Base-by-base conservation (phyloP, 2,329 filamentous ascomycete species). In the Graphium sp. region DNA sequence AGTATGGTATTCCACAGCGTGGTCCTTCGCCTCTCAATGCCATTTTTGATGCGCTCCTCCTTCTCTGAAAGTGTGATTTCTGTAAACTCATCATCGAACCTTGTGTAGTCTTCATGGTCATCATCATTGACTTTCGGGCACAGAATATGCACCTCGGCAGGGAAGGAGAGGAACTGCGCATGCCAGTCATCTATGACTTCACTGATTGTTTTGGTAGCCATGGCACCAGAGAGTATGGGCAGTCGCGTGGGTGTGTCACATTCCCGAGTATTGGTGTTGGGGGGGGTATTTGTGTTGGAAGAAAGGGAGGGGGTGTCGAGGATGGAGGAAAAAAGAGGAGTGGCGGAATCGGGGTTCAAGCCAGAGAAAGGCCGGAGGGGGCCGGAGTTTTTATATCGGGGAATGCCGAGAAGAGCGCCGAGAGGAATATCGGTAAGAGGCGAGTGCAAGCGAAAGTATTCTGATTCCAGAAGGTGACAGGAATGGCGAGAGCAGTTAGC, bases 1-100 rank as follows among this genome's bases (percentile, higher is more conserved):
- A 84, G 65, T 23, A 79, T 58, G 35, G 74, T 73, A 34, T 71
- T 77, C 43, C 67, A 70, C 36, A 79, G 71, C 28, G 74, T 72
- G 18, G 69, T 60, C 35, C 74, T 58, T 34, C 72, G 57, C 18
- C 78, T 62, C 7, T 50, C 44, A 19, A 62, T 56, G 10, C 62
- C 65, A 32, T 73, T 58, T 28, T 60, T 42, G 13, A 80, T 66
- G 6, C 65, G 55, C 23, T 52, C 42, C 27, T 54, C 45, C 42
- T 71, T 74, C 36, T 66, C 58, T 7, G 58, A 57, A 12, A 42
- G 37, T 6, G 60, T 58, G 22, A 70, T 58, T 10, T 55, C 50
- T 11, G 64, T 60, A 4, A 54, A 51, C 4, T 52, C 54, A 34
- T 73, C 61, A 14, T 74, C 61, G 11, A 45, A 30, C 3, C 28